Percentiles rank a stretch among this genome's conserved stretches.
Conservation (phyloP, 768 basidiomycete species). For the Lepiota brunneoincarnata region DNA sequence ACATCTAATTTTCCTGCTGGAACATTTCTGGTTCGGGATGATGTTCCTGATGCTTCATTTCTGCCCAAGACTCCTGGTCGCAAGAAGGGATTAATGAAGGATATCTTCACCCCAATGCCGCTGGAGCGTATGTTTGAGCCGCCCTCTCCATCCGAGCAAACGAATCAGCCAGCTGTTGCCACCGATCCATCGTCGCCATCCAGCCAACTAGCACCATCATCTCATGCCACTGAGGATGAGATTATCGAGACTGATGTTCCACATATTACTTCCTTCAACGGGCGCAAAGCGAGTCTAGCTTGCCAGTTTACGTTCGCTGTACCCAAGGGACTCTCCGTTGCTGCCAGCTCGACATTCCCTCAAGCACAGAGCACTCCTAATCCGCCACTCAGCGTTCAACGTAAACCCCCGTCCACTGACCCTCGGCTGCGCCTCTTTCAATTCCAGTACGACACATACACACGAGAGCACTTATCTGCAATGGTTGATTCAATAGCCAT, state of each 20-base stretch:
- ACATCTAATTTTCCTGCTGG: conserved; percentile 42
- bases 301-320: conserved; percentile 76
- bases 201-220: not conserved
- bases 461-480: conserved; percentile 89
- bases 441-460: conserved; percentile 95
- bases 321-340: conserved; percentile 37
- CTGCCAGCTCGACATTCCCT: conserved; percentile 35
- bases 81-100: conserved; percentile 63
- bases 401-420: conserved; percentile 49
- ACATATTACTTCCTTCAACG: conserved; percentile 43
- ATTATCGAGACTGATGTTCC: conserved; percentile 50
- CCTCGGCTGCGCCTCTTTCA: conserved; percentile 85
- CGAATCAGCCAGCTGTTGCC: not conserved
- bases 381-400: conserved; percentile 26
- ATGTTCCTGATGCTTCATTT: conserved; percentile 51
- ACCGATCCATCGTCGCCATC: not conserved
- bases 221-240: conserved; percentile 32
- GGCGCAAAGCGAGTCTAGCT: conserved; percentile 43
- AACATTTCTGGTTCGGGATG: conserved; percentile 76
- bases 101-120: conserved; percentile 85
- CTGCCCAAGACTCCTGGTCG: conserved; percentile 66
- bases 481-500: conserved; percentile 94
- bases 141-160: conserved; percentile 67
- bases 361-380: conserved; percentile 66
- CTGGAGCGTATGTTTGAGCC: conserved; percentile 94